Percentiles rank a stretch among this genome's conserved stretches.
These are phyloP conservation scores for Colletotrichum orbiculare DNA, from an alignment of 2,329 filamentous ascomycete genomes.

Conservation along the genomic window DNA sequence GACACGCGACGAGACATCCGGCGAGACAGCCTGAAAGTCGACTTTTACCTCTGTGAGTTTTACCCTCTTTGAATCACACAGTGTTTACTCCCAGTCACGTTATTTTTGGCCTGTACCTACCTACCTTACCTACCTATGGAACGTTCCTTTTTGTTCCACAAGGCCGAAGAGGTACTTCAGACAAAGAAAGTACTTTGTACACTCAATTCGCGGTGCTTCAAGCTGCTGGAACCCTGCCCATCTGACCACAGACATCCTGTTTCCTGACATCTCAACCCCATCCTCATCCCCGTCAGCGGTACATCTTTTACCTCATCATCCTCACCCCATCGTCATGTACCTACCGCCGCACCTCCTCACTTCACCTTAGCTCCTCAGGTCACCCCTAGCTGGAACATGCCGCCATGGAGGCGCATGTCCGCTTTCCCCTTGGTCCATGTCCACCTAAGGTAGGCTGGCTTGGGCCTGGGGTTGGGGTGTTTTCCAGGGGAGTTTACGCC, in stretches of 20 bases:
- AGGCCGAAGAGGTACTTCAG: not conserved
- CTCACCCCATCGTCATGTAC: slow-evolving; percentile 11
- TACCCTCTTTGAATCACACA: not conserved
- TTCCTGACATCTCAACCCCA: slow-evolving; percentile 10
- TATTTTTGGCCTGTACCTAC: not conserved
- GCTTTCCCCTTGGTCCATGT: slow-evolving; percentile 6
- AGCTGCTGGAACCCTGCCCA: not conserved
- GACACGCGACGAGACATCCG: not conserved
- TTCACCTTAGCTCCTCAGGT: not conserved
- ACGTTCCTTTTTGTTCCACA: not conserved
- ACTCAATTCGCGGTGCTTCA: not conserved
- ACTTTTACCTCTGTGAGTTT: not conserved
- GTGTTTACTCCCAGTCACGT: no score
- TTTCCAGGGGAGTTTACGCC: slow-evolving; percentile 14
- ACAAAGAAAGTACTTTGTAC: not conserved
- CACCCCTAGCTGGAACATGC: slow-evolving; percentile 16
- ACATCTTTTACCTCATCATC: slow-evolving; percentile 14
- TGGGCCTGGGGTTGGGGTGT: not conserved
- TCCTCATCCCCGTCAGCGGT: not conserved
- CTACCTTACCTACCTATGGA: not conserved
- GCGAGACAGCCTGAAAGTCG: not conserved
- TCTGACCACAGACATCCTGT: not conserved
- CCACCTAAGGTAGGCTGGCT: not conserved
- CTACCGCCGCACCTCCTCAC: slow-evolving; percentile 2
- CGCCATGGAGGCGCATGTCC: slow-evolving; percentile 30